Percentiles rank a stretch among this genome's conserved stretches.
These are phyloP conservation scores for Scenedesmus sp. DNA, from an alignment of 163 green algal genomes.

Conservation along the genomic window DNA sequence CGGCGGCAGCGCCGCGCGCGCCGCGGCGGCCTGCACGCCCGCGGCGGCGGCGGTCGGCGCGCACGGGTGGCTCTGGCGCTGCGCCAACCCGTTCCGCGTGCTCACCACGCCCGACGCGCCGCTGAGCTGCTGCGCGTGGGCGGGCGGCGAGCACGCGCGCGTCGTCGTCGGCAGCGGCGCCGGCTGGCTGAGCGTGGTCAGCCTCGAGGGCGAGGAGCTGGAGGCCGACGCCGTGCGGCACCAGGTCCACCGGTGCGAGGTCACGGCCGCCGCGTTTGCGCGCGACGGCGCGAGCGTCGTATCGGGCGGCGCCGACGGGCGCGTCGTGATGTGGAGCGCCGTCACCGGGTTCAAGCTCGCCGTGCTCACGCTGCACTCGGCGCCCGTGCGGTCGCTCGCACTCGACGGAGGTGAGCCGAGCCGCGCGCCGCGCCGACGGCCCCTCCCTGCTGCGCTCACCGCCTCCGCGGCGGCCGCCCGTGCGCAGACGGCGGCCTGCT, in stretches of 20 bases:
- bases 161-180: constrained; percentile 31
- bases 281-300: constrained; percentile 5
- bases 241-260: constrained; percentile 35
- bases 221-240: constrained; percentile 21
- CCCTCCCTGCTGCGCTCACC: not conserved
- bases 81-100: constrained; percentile 23
- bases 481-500: constrained; percentile 19
- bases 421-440: too few relatives aligned
- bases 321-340: constrained; percentile 34
- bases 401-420: constrained; percentile 32
- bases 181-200: constrained; percentile 33
- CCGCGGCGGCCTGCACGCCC: not conserved
- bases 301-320: constrained; percentile 27
- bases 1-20: not conserved
- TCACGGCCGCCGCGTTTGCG: constrained; percentile 34
- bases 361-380: constrained; percentile 26
- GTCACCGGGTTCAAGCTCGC: constrained; percentile 41
- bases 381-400: not conserved
- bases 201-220: constrained; percentile 28
- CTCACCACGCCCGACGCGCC: constrained; percentile 19
- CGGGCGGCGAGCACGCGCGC: not conserved
- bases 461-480: too few relatives aligned
- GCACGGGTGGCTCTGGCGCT: constrained; percentile 12
- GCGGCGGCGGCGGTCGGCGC: constrained; percentile 10
- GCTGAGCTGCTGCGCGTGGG: constrained; percentile 28